These are phyloP conservation scores for Agaricus sinodeliciosus DNA, from an alignment of 768 basidiomycete species.

Conservation along the genomic window DNA sequence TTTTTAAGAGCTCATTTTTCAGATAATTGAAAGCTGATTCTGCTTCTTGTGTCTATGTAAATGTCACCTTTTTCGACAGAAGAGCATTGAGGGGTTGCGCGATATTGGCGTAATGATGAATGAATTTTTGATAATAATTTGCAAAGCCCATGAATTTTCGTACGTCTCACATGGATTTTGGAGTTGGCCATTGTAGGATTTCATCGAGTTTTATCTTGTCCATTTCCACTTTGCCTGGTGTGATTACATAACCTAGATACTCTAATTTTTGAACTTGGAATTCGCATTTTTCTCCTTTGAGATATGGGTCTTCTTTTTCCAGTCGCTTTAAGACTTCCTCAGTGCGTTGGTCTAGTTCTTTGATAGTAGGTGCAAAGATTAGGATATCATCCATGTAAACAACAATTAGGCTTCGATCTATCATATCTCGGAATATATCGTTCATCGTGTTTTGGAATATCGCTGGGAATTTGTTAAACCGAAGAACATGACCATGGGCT, in stretches of 20 bases:
- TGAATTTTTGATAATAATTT: too few relatives aligned
- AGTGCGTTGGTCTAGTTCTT: not conserved
- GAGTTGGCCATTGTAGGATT: too few relatives aligned
- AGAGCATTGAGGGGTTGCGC: too few relatives aligned
- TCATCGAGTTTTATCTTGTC: too few relatives aligned
- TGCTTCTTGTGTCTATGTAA: too few relatives aligned
- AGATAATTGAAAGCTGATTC: too few relatives aligned
- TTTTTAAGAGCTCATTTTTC: too few relatives aligned
- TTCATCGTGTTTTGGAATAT: constrained; percentile 15
- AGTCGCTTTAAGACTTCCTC: not conserved
- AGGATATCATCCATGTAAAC: constrained; percentile 39
- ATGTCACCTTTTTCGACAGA: too few relatives aligned
- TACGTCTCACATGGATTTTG: too few relatives aligned
- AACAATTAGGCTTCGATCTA: constrained; percentile 21
- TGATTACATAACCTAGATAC: constrained; percentile 3
- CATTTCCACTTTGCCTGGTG: too few relatives aligned
- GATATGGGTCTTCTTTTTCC: not conserved
- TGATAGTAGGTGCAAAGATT: constrained; percentile 10
- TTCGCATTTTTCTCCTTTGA: constrained; percentile 8
- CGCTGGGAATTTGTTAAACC: constrained; percentile 12
- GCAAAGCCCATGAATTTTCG: too few relatives aligned
- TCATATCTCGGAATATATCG: constrained; percentile 9
- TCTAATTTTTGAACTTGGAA: not conserved
- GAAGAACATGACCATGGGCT: constrained; percentile 16
- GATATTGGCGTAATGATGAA: too few relatives aligned